Base-by-base conservation (phyloP, 176 grass and related monocot species). In the sorghum (Sorghum bicolor) region DNA sequence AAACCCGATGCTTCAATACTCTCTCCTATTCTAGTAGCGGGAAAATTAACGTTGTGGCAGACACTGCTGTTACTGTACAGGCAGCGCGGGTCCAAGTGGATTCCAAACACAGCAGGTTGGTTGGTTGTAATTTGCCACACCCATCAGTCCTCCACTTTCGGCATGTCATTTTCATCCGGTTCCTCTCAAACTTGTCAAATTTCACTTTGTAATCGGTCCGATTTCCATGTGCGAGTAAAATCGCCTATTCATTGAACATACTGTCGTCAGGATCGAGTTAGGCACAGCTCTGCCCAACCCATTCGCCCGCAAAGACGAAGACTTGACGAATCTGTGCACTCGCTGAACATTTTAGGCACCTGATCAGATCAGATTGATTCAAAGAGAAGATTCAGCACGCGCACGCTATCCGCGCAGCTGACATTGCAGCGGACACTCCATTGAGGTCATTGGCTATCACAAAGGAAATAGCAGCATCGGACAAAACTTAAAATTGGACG, bases 291-390 rank as follows among this genome's bases (percentile, higher is more conserved):
- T 74, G 25, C 20, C 32, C 19, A 57, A 13, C 29, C 36, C 13
- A 16, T 30, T 53, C 29, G 47, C 30, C 14, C 3, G 11, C 67
- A 22, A 14, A 31, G 33, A 31, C 32, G 24, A 2, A 77, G 12
- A 65, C n/a, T 31, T 19, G 13, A 13, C 57, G 28, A 63, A 78
- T 26, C 15, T 71, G 2, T 15, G 70, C 36, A 25, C 11, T 20
- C 3, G 68, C 30, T 26, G 55, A 64, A 61, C 68, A 84, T 89
- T 61, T 69, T 69, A 70, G 31, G 39, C 50, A 50, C 17, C 25
- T 38, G 4, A 33, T 79, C 11, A 60, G 53, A 57, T 57, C 20
- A n/a, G 14, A 28, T 26, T 6, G 14, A 43, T 24, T 4, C 40
- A 50, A 8, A 14, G 32, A 41, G 33, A 17, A 64, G 12, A 34